Conservation (phyloP, 140 eudicot genomes). For the Bidens hawaiensis region DNA sequence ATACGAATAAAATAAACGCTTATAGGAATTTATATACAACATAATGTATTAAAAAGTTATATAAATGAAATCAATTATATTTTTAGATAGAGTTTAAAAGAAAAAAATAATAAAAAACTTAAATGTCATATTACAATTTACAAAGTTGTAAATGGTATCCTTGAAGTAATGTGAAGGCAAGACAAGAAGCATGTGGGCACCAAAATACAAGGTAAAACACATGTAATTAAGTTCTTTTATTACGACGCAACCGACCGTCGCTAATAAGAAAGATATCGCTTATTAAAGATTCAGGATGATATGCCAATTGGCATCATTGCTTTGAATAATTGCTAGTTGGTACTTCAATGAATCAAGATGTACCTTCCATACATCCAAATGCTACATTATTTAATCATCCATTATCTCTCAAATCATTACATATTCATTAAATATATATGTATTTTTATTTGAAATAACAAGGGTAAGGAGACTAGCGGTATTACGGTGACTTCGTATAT, state of each 20-base stretch:
- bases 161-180: constrained; percentile 12
- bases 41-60: too few species aligned
- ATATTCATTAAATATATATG: constrained; percentile 9
- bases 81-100: too few species aligned
- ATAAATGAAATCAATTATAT: too few species aligned
- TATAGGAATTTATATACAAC: too few species aligned
- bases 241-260: constrained; percentile 6
- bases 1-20: too few species aligned
- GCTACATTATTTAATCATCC: constrained; percentile 15
- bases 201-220: constrained; percentile 28
- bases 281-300: constrained; percentile 11
- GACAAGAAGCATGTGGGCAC: constrained; percentile 25
- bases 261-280: constrained; percentile 11
- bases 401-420: constrained; percentile 24
- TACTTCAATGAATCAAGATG: constrained; percentile 27
- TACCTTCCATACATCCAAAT: constrained; percentile 29
- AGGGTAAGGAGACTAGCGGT: too few species aligned
- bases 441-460: neutral
- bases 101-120: too few species aligned
- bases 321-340: constrained; percentile 25
- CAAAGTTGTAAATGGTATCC: too few species aligned
- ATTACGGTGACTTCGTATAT: too few species aligned
- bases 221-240: constrained; percentile 16
- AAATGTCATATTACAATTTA: too few species aligned
- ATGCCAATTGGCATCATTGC: constrained; percentile 20